Percentiles rank a stretch among this genome's conserved stretches.
These are phyloP conservation scores for Vitis hybrid DNA, from an alignment of 177 flowering plant genomes.

Conservation along the genomic window DNA sequence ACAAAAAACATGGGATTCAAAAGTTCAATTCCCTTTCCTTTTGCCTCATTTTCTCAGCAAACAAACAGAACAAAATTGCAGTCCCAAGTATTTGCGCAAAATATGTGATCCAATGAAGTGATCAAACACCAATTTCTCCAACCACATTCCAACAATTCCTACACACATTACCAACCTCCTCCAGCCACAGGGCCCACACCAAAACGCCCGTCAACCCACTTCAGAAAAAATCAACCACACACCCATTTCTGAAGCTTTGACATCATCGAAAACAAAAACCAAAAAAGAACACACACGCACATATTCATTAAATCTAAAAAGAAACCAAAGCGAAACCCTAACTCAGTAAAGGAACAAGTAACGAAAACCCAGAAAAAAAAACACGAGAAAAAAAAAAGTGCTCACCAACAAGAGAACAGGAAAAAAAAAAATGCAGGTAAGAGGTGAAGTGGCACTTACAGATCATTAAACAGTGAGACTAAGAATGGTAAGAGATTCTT, in stretches of 20 bases:
- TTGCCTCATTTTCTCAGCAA: neutral
- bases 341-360: neutral
- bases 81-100: neutral
- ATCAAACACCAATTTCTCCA: neutral
- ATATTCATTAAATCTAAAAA: neutral
- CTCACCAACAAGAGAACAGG: neutral
- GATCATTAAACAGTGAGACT: no score
- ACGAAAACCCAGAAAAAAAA: conserved; percentile 6
- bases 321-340: neutral
- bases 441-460: conserved; percentile 14
- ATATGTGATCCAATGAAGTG: neutral
- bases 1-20: neutral
- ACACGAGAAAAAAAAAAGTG: neutral
- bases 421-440: neutral
- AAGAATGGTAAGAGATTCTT: conserved; percentile 4
- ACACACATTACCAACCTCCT: conserved; percentile 11
- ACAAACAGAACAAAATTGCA: neutral
- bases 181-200: neutral
- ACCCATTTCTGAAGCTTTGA: neutral
- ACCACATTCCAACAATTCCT: neutral
- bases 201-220: neutral
- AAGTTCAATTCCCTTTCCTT: neutral
- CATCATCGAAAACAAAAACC: neutral
- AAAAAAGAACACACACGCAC: neutral
- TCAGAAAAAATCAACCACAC: neutral